Percentiles rank a stretch among this genome's conserved stretches.
These are phyloP conservation scores for Pseudopyrenochaeta lycopersici DNA, from an alignment of 2,329 filamentous ascomycete genomes.

Conservation along the genomic window DNA sequence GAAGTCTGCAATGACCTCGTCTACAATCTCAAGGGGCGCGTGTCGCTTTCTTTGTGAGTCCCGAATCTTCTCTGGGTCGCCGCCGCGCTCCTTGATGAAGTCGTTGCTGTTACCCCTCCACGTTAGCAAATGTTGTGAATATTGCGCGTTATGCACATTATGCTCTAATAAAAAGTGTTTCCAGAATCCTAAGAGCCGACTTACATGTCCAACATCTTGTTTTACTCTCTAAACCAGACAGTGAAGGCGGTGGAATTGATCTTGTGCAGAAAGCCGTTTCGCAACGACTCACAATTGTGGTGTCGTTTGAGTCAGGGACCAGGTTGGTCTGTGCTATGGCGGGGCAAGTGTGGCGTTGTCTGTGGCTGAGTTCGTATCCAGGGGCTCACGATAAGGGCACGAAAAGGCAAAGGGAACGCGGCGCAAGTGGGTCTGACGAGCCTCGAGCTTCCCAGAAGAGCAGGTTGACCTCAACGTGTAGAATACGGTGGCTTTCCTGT, in stretches of 20 bases:
- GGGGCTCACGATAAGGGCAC: neutral
- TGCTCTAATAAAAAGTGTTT: neutral
- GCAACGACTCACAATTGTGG: constrained; percentile 23
- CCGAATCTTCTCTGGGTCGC: constrained; percentile 89
- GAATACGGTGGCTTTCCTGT: constrained; percentile 38
- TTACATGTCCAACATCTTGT: constrained; percentile 47
- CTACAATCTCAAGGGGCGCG: constrained; percentile 83
- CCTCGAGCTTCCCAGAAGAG: constrained; percentile 35
- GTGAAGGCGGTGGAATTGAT: constrained; percentile 18
- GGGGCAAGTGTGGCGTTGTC: constrained; percentile 22
- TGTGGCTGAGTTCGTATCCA: constrained; percentile 16
- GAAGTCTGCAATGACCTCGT: constrained; percentile 87
- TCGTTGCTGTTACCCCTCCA: constrained; percentile 54
- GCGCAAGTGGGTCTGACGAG: constrained; percentile 1
- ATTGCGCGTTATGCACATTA: neutral
- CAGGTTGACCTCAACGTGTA: constrained; percentile 27
- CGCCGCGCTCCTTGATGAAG: constrained; percentile 78
- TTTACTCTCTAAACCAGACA: constrained; percentile 3
- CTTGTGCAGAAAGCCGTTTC: constrained; percentile 18
- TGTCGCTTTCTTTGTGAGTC: constrained; percentile 87
- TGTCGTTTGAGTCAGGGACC: constrained; percentile 38
- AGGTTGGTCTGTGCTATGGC: constrained; percentile 21
- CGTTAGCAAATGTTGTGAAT: constrained; percentile 14
- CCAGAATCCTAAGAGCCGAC: neutral
- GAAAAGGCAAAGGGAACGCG: neutral